phyloP scores from a whole-genome alignment of 202 grass and related monocot genomes.

The Carex sylvatica region DNA sequence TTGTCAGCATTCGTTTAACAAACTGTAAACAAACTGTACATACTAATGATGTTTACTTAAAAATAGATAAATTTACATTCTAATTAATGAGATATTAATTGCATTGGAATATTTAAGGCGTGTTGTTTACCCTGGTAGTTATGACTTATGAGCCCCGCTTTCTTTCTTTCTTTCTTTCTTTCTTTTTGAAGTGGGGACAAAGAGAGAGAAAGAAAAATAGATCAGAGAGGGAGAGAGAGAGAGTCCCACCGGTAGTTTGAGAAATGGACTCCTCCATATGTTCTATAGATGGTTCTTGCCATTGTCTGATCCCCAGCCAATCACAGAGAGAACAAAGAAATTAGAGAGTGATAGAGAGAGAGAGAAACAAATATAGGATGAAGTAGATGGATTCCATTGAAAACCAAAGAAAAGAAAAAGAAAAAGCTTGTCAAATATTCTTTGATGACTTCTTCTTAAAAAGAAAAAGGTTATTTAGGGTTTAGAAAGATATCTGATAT shows the following conservation, averaged over 20 bases:
- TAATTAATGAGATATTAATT: too few relatives aligned
- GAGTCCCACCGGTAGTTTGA: neutral
- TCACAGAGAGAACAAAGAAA: neutral
- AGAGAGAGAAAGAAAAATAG: neutral
- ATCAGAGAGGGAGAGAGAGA: neutral
- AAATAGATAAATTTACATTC: too few relatives aligned
- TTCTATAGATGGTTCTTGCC: neutral
- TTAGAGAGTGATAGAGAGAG: neutral
- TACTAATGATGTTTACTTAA: too few relatives aligned
- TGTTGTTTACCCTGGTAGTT: too few relatives aligned
- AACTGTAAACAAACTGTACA: too few relatives aligned
- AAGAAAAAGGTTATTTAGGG: neutral
- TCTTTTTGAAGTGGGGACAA: neutral
- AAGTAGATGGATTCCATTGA: neutral
- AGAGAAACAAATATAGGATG: neutral
- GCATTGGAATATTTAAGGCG: too few relatives aligned
- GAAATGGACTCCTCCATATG: neutral
- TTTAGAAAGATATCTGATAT: neutral
- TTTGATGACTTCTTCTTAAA: neutral
- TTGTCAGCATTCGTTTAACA: too few relatives aligned
- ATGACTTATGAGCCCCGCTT: neutral
- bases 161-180: neutral
- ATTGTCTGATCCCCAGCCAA: conserved; percentile 5
- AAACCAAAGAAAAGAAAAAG: neutral
- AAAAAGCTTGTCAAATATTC: neutral